Evolutionary conservation across 768 basidiomycete genomes (phyloP).

Genomic region (Suillus hirtellus): DNA sequence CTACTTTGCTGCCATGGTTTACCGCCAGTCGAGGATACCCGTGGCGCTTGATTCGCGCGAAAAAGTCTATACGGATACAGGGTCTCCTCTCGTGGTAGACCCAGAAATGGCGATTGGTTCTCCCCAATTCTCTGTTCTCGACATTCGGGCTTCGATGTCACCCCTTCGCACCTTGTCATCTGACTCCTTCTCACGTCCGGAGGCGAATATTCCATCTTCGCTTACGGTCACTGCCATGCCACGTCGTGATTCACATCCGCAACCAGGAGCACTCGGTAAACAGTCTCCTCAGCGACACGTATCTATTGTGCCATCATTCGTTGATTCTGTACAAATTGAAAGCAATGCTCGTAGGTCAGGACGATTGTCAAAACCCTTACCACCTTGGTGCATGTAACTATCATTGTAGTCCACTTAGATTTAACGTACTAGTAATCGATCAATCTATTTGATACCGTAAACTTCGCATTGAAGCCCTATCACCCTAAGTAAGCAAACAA

Average conservation of each 20-base stretch:
- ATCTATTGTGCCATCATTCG: neutral
- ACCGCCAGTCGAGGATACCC: conserved; percentile 33
- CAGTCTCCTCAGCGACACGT: neutral
- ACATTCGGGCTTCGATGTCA: neutral
- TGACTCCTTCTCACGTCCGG: neutral
- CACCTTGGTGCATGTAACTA: conserved; percentile 18
- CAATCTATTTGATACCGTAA: neutral
- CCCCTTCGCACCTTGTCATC: neutral
- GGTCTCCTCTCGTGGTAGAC: conserved; percentile 22
- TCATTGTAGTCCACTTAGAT: conserved; percentile 5
- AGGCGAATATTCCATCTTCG: neutral
- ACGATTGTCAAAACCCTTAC: conserved; percentile 30
- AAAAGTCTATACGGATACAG: neutral
- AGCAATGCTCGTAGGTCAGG: conserved; percentile 19
- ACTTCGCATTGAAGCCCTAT: neutral
- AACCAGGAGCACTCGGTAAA: neutral
- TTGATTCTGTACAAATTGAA: neutral
- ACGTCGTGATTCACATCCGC: neutral
- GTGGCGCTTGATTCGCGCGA: conserved; percentile 18
- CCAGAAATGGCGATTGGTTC: conserved; percentile 19
- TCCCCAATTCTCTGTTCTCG: neutral
- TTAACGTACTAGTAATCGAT: neutral
- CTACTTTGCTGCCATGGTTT: conserved; percentile 41
- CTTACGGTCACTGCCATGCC: neutral
- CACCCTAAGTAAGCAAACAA: neutral